phyloP scores from a whole-genome alignment of 2,329 filamentous ascomycete species.

The Fusarium lateritium region DNA sequence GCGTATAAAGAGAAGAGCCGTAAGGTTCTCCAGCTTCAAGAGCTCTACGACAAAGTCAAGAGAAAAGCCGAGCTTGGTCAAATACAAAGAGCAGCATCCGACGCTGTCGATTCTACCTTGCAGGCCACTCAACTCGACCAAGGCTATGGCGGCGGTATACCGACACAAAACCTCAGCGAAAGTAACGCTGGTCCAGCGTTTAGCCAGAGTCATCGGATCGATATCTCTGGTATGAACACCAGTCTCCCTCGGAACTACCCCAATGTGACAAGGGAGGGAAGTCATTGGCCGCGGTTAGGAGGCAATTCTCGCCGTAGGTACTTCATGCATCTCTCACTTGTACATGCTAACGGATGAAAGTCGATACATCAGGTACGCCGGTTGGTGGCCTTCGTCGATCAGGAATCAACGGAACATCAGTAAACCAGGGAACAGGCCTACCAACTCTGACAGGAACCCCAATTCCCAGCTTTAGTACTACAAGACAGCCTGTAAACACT shows the following conservation, averaged over 20 bases:
- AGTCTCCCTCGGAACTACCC: conserved; percentile 27
- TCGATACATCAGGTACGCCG: conserved; percentile 16
- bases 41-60: conserved; percentile 74
- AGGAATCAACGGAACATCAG: conserved; percentile 20
- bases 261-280: conserved; percentile 26
- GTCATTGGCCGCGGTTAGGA: conserved; percentile 37
- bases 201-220: conserved; percentile 32
- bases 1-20: conserved; percentile 79
- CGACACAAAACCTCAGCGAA: neutral
- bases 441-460: conserved; percentile 25
- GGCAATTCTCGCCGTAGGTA: conserved; percentile 33
- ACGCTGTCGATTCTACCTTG: conserved; percentile 55
- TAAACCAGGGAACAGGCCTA: conserved; percentile 14
- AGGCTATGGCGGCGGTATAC: conserved; percentile 16
- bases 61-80: conserved; percentile 68
- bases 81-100: conserved; percentile 68
- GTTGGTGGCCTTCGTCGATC: conserved; percentile 26
- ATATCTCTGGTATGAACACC: conserved; percentile 40
- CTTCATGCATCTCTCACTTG: too few relatives aligned
- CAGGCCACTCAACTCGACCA: conserved; percentile 33
- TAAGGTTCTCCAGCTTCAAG: conserved; percentile 77
- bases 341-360: conserved; percentile 31
- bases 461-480: conserved; percentile 12
- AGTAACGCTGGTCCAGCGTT: conserved; percentile 18
- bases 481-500: conserved; percentile 15